Evolutionary conservation across 306 rosid species (phyloP), one percentile per base, ranked within the genome.

Genomic region (Cicer yamashitae): DNA sequence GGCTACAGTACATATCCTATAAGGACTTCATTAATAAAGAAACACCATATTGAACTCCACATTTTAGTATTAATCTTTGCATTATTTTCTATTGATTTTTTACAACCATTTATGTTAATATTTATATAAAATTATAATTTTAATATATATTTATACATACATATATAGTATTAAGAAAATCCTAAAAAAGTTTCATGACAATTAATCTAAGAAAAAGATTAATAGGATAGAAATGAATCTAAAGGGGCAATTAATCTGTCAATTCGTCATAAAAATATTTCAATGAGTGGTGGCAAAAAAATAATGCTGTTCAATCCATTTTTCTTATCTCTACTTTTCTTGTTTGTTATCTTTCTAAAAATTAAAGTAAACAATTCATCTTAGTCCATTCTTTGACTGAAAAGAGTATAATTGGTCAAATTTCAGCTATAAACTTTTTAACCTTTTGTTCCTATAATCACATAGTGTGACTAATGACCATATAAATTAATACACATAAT

Each of bases 401-500:
- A 40, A 5, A 40, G 45, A 40, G 8, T 40, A 40, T 8, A 40
- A 40, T 6, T 40, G 7, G 78, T 58, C 46, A 11, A 58, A 64
- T 59, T 46, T 9, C 20, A 43, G 18, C n/a, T 50, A 51, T 67
- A 18, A 14, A 22, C 59, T 17, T 25, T 7, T 4, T 45, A 14
- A 13, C 2, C 0, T 13, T 56, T 56, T 46, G 50, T 54, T 65
- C 48, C 69, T 37, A 13, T 74, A 44, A 13, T 20, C 20, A 18
- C 60, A 54, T 65, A 71, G 65, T 9, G 69, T 12, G 77, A 70
- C 54, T 37, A 9, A 15, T 43, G 69, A 59, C 71, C 30, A 25
- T 25, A 25, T 40, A 43, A 64, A 64, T 8, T 20, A 47, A 51
- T 5, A 47, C 9, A 50, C 20, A 25, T 25, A 25, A 22, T 56